Evolutionary conservation across 2,329 filamentous ascomycete genomes (phyloP).

Genomic region (Trichophyton rubrum): DNA sequence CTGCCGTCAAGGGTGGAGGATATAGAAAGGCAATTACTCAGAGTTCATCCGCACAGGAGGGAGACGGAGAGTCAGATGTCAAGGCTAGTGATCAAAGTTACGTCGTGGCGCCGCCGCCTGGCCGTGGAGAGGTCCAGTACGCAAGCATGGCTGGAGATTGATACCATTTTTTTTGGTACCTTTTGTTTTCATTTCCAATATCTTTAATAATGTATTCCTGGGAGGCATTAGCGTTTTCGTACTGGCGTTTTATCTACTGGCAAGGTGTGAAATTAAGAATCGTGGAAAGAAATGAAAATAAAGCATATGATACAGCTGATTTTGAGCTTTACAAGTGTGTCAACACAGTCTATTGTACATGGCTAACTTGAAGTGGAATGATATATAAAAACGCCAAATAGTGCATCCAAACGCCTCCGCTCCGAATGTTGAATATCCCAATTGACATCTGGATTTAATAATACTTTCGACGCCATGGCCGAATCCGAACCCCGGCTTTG

Average conservation of each 20-base stretch:
- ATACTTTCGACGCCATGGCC: not conserved
- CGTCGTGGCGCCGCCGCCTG: slow-evolving; percentile 64
- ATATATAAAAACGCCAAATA: not conserved
- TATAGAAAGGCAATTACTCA: slow-evolving; percentile 13
- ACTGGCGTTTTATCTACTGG: not conserved
- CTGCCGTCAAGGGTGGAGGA: slow-evolving; percentile 28
- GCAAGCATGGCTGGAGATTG: slow-evolving; percentile 74
- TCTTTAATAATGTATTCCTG: not conserved
- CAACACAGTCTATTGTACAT: not conserved
- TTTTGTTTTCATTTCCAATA: slow-evolving; percentile 6
- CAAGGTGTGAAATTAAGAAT: not conserved
- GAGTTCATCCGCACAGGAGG: slow-evolving; percentile 12
- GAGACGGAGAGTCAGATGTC: slow-evolving; percentile 21
- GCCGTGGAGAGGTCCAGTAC: slow-evolving; percentile 65
- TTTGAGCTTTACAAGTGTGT: not conserved
- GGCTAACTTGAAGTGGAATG: not conserved
- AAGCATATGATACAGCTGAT: not conserved
- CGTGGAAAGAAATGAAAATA: not conserved
- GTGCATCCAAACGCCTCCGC: not conserved
- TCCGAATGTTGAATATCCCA: not conserved
- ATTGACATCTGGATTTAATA: not conserved
- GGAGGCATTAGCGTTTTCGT: not conserved
- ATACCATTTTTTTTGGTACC: slow-evolving; percentile 22
- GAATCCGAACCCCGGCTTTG: too few relatives aligned
- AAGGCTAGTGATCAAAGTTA: slow-evolving; percentile 27